Base-by-base conservation (phyloP, 2,329 filamentous ascomycete genomes). In the Colletotrichum lindemuthianum region DNA sequence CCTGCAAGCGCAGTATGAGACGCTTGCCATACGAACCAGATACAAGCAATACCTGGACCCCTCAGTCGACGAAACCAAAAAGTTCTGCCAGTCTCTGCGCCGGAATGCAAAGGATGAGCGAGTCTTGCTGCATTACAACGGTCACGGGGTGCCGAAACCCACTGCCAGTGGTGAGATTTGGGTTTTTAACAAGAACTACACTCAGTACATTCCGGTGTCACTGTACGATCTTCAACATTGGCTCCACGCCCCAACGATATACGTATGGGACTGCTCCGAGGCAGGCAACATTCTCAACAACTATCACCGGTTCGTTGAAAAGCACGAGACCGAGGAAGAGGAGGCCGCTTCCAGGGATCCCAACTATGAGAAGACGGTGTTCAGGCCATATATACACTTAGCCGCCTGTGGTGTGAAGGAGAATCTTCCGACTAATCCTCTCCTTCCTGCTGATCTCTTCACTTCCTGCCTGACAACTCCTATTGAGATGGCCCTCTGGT, bases 171-270 rank as follows among this genome's bases (percentile, higher is more conserved):
- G 96, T 12, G 96, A 99, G 77, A 97, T 99, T 16, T 99, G 96
- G 96, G 96, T 98, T 6, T 99, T 99, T 77, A 99, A 99, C 78
- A 95, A 96, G 71, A 98, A 93, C 70, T 99, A 97, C 75, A 99
- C 96, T 0, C 96, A 99, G 78, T 99, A 99, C 75, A 99, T 99
- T 45, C 96, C 96, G 0, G 92, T 99, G 47, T 97, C 95, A 1
- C 82, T 99, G 8, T 97, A 97, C 72, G 96, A 99, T 74, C 81
- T 99, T 48, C 95, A 98, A 77, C 90, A 92, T 63, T 99, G 96
- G 96, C 87, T 99, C 8, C 93, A 95, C 67, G 95, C 94, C 0
- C 96, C 96, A 0, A 97, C 94, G 65, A 89, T 99, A 47, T 99
- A 96, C 73, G 96, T 99, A 39, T 99, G 96, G 86, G 96, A 99